Base-by-base conservation (phyloP, 495 filamentous ascomycete genomes). In the Penicillium arizonense region DNA sequence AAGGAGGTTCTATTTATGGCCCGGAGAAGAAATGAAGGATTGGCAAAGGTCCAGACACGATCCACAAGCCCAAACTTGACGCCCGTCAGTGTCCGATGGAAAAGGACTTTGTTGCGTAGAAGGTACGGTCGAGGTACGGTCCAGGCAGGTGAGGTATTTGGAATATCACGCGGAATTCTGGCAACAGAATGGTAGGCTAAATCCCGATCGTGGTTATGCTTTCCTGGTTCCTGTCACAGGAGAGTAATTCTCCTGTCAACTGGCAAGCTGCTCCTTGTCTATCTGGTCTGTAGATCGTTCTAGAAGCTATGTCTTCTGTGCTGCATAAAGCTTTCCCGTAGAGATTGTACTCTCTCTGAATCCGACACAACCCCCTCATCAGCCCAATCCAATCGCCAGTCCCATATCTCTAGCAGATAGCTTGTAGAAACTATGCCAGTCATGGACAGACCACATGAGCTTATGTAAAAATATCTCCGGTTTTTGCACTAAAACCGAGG, bases 351-450 rank as follows among this genome's bases (percentile, higher is more conserved):
- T 44, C n/a, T 44, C 26, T 33, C 30, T 18, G 26, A 32, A 12
- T 28, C 26, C n/a, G 26, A 33, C 42, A 13, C 42, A 32, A 32
- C 24, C 26, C 14, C 42, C 30, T 23, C 26, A 33, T 44, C 26
- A 32, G n/a, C 42, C n/a, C 30, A 44, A 23, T 23, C 20, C 38
- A 14, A 41, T 41, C 18, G 18, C 38, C 38, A 41, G 38, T 41
- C 18, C 20, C n/a, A 41, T n/a, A n/a, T n/a, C n/a, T 44, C 42
- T 33, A 44, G 42, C 42, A 44, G 24, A 44, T 44, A 33, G 42
- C 42, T 44, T 44, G 24, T 44, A 44, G 26, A 33, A 44, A 44
- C 13, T 44, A 44, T 44, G 26, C 42, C 18, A 33, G 30, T 44
- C 32, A 32, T 44, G 42, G 13, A 16, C 5, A 28, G 42, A 44